Base-by-base conservation (phyloP, 768 basidiomycete species). In the Pholiota microspora region DNA sequence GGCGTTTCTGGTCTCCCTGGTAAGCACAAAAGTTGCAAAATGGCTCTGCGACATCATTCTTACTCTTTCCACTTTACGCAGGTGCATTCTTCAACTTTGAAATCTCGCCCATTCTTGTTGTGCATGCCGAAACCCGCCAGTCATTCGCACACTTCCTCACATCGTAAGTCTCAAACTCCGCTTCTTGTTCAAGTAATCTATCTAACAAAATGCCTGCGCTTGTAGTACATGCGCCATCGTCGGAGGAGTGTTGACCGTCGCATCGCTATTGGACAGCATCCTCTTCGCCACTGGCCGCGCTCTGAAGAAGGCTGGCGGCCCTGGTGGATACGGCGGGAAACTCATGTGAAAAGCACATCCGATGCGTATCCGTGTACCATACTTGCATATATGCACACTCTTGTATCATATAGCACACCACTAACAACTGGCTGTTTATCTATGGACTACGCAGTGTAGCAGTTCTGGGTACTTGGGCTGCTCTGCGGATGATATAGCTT, bases 81-180 rank as follows among this genome's bases (percentile, higher is more conserved):
- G 89, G 92, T 46, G 86, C 85, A 13, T 91, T 89, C 77, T 86
- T 90, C 79, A 97, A 94, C 75, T 97, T 91, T 69, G 95, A 98
- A 68, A 97, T 98, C 66, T 97, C 94, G 15, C 96, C 95, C 10
- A 94, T 99, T 64, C 87, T 92, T 46, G 89, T 99, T 48, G 87
- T 94, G 21, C 94, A 98, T 68, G 81, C 83, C 9, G 96, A 98
- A 67, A 87, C 83, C 29, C 81, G 94, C 52, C 95, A 98, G 70
- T 92, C 92, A 0, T 96, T 98, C 69, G 96, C 97, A 2, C 97
- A 99, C 73, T 98, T 98, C 79, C 74, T 98, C 24, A 98, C 97
- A 40, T 98, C 95, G 91, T 95, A 66, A 65, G 94, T 80, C 13
- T 18, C 52, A 46, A 29, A 27, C 54, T 9, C 36, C 36, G 28